Evolutionary conservation across 139 green algal species (phyloP), one percentile per base, ranked within the genome.

Genomic region (Tetradesmus lagerheimii): DNA sequence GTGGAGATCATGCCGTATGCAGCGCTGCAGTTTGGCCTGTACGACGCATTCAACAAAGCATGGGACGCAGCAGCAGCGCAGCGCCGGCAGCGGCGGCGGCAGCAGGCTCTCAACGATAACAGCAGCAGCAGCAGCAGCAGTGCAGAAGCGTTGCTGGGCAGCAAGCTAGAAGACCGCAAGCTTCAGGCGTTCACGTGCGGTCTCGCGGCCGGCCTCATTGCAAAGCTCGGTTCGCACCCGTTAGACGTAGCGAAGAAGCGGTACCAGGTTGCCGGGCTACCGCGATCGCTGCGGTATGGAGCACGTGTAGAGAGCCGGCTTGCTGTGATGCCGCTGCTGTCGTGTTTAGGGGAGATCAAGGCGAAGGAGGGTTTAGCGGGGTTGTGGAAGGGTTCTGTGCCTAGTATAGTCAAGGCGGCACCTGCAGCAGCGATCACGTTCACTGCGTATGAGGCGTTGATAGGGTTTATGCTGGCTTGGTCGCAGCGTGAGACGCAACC

Each of bases 191-290:
- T 94, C 82, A 50, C 50, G 20, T 95, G 95, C 87, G 91, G 91
- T 12, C 87, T 94, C 75, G 89, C 90, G 20, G 95, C 97, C 38
- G 97, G 97, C 29, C 94, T 95, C 57, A n/a, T 97, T 5, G 96
- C 97, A 83, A 99, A 99, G 91, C 85, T 98, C 64, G 95, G 80
- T 15, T 97, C 95, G 0, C 97, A 99, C 91, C 98, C 98, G 4
- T 91, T 99, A 83, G 98, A 99, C 88, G 97, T 99, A n/a, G 95
- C 96, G 43, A 99, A 99, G 93, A 99, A 99, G 93, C 89, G 98
- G 16, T 99, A 97, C 90, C 98, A 99, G 92, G 95, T 99, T 41
- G 94, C 95, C 11, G 97, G 97, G 0, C 91, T 99, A 71, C 85
- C 89, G 39, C 85, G 97, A 78, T 94, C 90, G 8, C 38, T 93